These are phyloP conservation scores for Xylariaceae sp. DNA, from an alignment of 2,329 filamentous ascomycete species.

Conservation along the genomic window DNA sequence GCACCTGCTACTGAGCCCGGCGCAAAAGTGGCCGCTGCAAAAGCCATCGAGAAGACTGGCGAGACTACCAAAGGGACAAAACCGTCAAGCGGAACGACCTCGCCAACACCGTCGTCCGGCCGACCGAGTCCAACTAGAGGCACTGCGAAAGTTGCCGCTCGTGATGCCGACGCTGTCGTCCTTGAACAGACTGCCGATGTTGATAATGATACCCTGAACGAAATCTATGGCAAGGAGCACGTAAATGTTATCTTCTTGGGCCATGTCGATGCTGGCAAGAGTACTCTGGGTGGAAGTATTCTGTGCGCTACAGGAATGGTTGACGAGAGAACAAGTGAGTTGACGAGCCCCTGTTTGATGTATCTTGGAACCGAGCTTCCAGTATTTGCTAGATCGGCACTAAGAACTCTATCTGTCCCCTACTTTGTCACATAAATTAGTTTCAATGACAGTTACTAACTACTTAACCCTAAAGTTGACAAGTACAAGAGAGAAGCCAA, in stretches of 20 bases:
- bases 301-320: constrained; percentile 96
- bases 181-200: constrained; percentile 76
- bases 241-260: constrained; percentile 97
- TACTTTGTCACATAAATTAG: background rate
- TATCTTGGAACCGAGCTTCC: too few species aligned
- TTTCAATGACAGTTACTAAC: constrained; percentile 1
- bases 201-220: constrained; percentile 68
- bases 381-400: background rate
- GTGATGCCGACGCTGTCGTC: constrained; percentile 75
- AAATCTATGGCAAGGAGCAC: constrained; percentile 91
- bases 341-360: background rate
- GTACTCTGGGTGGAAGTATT: constrained; percentile 88
- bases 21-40: constrained; percentile 76
- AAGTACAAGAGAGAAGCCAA: constrained; percentile 98
- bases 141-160: constrained; percentile 44
- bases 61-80: constrained; percentile 49
- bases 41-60: constrained; percentile 88
- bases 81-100: constrained; percentile 62
- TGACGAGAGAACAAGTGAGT: constrained; percentile 72
- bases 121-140: constrained; percentile 70
- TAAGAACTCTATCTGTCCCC: background rate
- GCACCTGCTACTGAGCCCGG: constrained; percentile 46
- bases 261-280: constrained; percentile 98
- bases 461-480: constrained; percentile 49
- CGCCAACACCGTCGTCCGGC: constrained; percentile 76